Percentiles rank a stretch among this genome's conserved stretches.
Conservation (phyloP, 2,329 filamentous ascomycete species). For the Metarhizium album region DNA sequence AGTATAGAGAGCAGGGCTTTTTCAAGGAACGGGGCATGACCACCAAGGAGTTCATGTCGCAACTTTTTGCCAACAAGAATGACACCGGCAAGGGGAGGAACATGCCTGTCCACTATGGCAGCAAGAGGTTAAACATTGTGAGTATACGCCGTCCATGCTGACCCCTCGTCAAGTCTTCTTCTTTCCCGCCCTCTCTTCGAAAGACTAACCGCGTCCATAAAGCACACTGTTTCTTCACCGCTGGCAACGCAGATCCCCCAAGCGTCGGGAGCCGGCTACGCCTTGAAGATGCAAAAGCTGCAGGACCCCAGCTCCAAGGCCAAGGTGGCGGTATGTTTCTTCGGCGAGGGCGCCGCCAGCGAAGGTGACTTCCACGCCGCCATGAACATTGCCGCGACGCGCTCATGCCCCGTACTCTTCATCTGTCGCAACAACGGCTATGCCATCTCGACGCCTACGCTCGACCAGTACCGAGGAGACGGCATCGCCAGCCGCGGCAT, state of each 20-base stretch:
- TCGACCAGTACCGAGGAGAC: conserved; percentile 86
- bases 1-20: conserved; percentile 89
- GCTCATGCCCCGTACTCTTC: conserved; percentile 79
- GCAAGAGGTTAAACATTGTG: conserved; percentile 72
- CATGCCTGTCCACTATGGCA: conserved; percentile 97
- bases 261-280: conserved; percentile 78
- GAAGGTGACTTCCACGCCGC: conserved; percentile 91
- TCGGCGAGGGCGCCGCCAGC: conserved; percentile 81
- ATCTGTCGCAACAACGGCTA: conserved; percentile 91
- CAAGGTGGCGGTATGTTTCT: conserved; percentile 71
- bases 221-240: conserved; percentile 77
- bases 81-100: conserved; percentile 77
- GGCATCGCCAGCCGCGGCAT: conserved; percentile 80
- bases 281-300: conserved; percentile 68
- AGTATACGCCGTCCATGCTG: conserved; percentile 18
- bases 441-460: conserved; percentile 78
- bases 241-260: conserved; percentile 85
- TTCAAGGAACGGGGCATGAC: conserved; percentile 84
- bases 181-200: background rate
- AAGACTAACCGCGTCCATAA: background rate
- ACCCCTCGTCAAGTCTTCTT: too few species aligned
- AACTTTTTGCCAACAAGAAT: conserved; percentile 78
- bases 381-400: conserved; percentile 80
- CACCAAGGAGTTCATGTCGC: conserved; percentile 84
- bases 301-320: conserved; percentile 58